These are phyloP conservation scores for Nakazawaea laoshanensis DNA, from an alignment of 805 yeast species.

Conservation along the genomic window DNA sequence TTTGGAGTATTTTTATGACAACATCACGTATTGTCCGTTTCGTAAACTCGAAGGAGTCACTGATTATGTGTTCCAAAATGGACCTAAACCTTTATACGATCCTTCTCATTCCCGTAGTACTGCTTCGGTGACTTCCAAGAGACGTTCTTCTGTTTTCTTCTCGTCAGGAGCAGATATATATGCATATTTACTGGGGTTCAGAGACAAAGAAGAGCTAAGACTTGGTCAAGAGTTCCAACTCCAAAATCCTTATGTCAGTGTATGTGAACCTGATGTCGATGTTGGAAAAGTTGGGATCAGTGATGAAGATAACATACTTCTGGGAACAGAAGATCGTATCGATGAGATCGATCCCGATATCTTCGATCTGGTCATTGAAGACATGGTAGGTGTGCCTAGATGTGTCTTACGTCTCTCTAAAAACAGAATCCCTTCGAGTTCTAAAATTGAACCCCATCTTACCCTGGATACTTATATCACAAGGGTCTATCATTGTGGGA, in stretches of 20 bases:
- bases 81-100: conserved; percentile 1
- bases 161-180: too few species aligned
- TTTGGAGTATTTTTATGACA: conserved; percentile 55
- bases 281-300: neutral
- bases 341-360: conserved; percentile 8
- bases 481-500: too few species aligned
- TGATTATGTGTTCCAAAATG: neutral
- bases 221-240: conserved; percentile 5
- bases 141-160: neutral
- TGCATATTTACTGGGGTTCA: conserved; percentile 6
- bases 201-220: conserved; percentile 3
- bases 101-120: too few species aligned
- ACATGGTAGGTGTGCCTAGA: too few species aligned
- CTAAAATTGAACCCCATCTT: neutral
- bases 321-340: conserved; percentile 7
- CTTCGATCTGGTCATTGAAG: neutral
- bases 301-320: conserved; percentile 6
- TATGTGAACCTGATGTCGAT: neutral
- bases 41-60: conserved; percentile 29
- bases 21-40: conserved; percentile 54
- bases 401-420: too few species aligned
- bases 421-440: too few species aligned
- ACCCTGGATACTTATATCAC: neutral
- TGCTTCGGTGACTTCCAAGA: too few species aligned
- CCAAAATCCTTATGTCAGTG: conserved; percentile 5